phyloP scores from a whole-genome alignment of 192 early-diverging fungal species.

The Chytriomyces sp. region DNA sequence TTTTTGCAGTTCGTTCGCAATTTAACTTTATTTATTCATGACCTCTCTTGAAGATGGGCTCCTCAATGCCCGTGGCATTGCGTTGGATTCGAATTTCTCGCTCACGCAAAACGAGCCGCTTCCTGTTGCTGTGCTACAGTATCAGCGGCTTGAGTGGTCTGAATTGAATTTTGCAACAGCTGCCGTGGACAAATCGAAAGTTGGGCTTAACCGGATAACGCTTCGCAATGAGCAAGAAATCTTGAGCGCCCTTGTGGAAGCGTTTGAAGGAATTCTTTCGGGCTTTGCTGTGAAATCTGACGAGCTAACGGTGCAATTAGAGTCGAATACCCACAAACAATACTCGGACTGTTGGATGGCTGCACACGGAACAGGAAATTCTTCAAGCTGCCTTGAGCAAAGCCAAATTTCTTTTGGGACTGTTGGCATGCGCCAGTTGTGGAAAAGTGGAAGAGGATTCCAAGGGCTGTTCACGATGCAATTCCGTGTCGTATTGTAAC shows the following conservation, averaged over 20 bases:
- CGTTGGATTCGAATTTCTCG: constrained; percentile 20
- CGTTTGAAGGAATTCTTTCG: constrained; percentile 33
- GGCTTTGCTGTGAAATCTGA: constrained; percentile 22
- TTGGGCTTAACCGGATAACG: constrained; percentile 11
- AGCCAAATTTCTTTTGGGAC: neutral
- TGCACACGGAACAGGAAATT: constrained; percentile 44
- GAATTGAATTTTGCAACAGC: constrained; percentile 23
- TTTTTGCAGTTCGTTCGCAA: no score
- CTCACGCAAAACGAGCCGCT: constrained; percentile 45
- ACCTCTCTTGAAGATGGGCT: no score
- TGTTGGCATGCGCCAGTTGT: constrained; percentile 4
- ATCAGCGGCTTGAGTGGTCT: constrained; percentile 38
- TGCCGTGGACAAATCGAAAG: neutral
- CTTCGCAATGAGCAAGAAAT: constrained; percentile 48
- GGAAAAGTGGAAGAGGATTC: constrained; percentile 1
- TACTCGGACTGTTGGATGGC: constrained; percentile 38
- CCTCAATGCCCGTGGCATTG: no score
- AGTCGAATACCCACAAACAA: neutral
- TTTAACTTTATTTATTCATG: no score
- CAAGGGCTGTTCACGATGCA: constrained; percentile 41
- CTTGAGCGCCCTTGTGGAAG: constrained; percentile 40
- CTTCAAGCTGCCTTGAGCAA: constrained; percentile 21
- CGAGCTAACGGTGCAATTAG: neutral
- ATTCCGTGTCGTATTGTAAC: constrained; percentile 42
- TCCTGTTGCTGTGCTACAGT: constrained; percentile 41